Conservation (phyloP, 2,329 filamentous ascomycete genomes). For the Colletotrichum eremochloae region DNA sequence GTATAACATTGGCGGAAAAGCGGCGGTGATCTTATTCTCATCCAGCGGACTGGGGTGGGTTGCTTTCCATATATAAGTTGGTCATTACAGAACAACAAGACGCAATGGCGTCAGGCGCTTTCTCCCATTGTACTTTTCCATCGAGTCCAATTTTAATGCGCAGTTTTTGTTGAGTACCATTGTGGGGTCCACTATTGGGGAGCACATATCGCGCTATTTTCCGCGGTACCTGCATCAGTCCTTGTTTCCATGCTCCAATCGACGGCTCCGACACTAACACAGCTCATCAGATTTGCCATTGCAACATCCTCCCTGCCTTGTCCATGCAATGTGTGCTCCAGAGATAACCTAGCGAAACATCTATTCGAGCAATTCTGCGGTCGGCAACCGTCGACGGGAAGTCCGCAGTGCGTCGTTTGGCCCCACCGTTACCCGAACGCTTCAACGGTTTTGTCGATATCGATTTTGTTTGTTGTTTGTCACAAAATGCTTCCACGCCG, state of each 20-base stretch:
- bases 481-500: neutral
- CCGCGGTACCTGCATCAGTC: conserved; percentile 38
- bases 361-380: conserved; percentile 2
- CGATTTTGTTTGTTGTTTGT: neutral
- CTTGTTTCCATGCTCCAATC: conserved; percentile 24
- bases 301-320: neutral
- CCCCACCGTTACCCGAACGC: conserved; percentile 16
- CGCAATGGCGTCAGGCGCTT: conserved; percentile 16
- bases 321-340: conserved; percentile 14
- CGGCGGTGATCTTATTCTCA: conserved; percentile 17
- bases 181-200: conserved; percentile 33
- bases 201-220: conserved; percentile 29
- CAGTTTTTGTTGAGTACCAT: conserved; percentile 24
- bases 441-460: neutral
- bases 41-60: conserved; percentile 2
- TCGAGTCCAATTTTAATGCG: conserved; percentile 33
- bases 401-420: neutral
- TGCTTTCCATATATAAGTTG: neutral
- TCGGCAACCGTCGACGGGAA: conserved; percentile 3
- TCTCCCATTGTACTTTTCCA: conserved; percentile 3
- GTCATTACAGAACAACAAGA: conserved; percentile 1
- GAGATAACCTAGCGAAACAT: conserved; percentile 3
- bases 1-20: conserved; percentile 9
- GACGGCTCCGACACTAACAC: conserved; percentile 34
- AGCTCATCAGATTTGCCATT: conserved; percentile 2